Conservation (phyloP, 2,329 filamentous ascomycete species). For the Aureobasidium sp. region DNA sequence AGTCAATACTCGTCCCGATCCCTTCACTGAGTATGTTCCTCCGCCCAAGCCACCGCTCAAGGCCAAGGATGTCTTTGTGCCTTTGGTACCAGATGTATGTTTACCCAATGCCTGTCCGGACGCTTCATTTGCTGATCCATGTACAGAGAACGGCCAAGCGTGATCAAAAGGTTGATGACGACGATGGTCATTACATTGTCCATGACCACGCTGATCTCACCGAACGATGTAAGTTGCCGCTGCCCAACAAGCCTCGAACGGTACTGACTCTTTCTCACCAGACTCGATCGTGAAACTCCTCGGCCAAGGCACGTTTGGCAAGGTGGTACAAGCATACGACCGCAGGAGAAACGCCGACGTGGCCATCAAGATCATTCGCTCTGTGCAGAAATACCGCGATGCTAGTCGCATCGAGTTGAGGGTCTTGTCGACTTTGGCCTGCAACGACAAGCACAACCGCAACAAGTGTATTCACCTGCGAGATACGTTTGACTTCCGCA, state of each 20-base stretch:
- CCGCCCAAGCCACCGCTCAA: slow-evolving; percentile 86
- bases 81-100: slow-evolving; percentile 51
- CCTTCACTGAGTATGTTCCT: slow-evolving; percentile 71
- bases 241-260: neutral
- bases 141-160: slow-evolving; percentile 20
- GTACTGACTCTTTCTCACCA: slow-evolving; percentile 29
- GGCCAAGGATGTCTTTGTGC: slow-evolving; percentile 56
- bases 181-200: slow-evolving; percentile 95
- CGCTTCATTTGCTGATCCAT: slow-evolving; percentile 15
- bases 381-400: slow-evolving; percentile 96
- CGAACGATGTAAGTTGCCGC: slow-evolving; percentile 64
- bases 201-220: slow-evolving; percentile 78
- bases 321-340: slow-evolving; percentile 90
- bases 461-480: slow-evolving; percentile 95
- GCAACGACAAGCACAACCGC: slow-evolving; percentile 83
- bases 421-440: slow-evolving; percentile 82
- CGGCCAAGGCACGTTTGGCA: slow-evolving; percentile 95
- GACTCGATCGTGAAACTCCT: slow-evolving; percentile 84
- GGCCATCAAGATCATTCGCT: slow-evolving; percentile 96
- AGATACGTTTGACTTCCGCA: slow-evolving; percentile 94
- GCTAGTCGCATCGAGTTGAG: slow-evolving; percentile 90
- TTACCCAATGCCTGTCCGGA: neutral
- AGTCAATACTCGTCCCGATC: slow-evolving; percentile 50
- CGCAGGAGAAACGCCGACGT: slow-evolving; percentile 68
- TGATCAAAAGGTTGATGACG: slow-evolving; percentile 70